These are phyloP conservation scores for Suillus discolor DNA, from an alignment of 768 basidiomycete genomes.

Conservation along the genomic window DNA sequence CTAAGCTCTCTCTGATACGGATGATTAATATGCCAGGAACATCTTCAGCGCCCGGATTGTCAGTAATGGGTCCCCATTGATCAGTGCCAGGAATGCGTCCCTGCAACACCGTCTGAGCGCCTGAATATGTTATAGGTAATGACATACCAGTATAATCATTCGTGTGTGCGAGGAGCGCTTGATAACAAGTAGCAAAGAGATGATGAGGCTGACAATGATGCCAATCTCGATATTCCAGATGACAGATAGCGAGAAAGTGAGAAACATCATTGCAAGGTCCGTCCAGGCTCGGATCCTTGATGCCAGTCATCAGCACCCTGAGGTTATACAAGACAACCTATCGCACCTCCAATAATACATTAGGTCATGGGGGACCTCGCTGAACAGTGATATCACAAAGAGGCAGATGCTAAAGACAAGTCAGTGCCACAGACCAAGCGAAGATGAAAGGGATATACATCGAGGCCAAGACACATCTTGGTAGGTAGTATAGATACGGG, in stretches of 20 bases:
- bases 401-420: slow-evolving; percentile 64
- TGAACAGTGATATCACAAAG: slow-evolving; percentile 82
- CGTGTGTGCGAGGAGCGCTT: slow-evolving; percentile 85
- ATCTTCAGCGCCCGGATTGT: slow-evolving; percentile 84
- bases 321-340: background rate
- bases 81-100: slow-evolving; percentile 89
- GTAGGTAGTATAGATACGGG: slow-evolving; percentile 82
- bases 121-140: background rate
- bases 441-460: slow-evolving; percentile 55
- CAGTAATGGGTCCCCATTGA: slow-evolving; percentile 87
- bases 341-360: slow-evolving; percentile 79
- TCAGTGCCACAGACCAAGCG: slow-evolving; percentile 16
- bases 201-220: slow-evolving; percentile 83
- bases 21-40: slow-evolving; percentile 84
- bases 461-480: slow-evolving; percentile 87
- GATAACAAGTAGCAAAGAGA: slow-evolving; percentile 88
- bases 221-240: slow-evolving; percentile 93
- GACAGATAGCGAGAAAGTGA: slow-evolving; percentile 88
- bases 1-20: slow-evolving; percentile 85
- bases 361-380: slow-evolving; percentile 87
- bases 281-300: slow-evolving; percentile 88
- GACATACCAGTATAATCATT: slow-evolving; percentile 83
- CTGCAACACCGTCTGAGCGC: slow-evolving; percentile 36
- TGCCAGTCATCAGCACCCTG: slow-evolving; percentile 4
- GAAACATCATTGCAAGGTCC: slow-evolving; percentile 81